A percentile compares a stretch with the other conserved stretches of the same genome.
These are phyloP conservation scores for Phaeotremella skinneri DNA, from an alignment of 768 basidiomycete genomes.

Conservation along the genomic window DNA sequence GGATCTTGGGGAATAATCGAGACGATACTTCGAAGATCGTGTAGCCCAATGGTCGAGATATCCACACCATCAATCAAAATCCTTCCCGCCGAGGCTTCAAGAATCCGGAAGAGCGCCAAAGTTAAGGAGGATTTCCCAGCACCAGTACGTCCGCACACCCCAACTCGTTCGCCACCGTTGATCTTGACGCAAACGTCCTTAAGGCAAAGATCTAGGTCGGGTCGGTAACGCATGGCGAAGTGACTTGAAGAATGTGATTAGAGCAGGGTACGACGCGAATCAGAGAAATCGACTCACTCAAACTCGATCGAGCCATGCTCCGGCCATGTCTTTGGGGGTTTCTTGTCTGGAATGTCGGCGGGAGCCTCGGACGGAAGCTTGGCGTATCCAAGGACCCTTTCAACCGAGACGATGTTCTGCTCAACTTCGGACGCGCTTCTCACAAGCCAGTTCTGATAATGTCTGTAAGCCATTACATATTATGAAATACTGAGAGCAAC, in stretches of 20 bases:
- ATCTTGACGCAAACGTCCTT: constrained; percentile 48
- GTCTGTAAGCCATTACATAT: not conserved
- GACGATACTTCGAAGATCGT: constrained; percentile 54
- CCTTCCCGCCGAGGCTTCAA: constrained; percentile 68
- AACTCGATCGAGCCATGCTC: constrained; percentile 47
- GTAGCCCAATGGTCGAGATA: constrained; percentile 55
- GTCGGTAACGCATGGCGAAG: constrained; percentile 50
- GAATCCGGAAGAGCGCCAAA: constrained; percentile 51
- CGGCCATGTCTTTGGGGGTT: constrained; percentile 41
- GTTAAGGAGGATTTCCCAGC: constrained; percentile 51
- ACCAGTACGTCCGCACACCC: constrained; percentile 49
- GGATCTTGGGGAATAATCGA: constrained; percentile 79
- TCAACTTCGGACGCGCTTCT: constrained; percentile 51
- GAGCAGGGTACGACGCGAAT: not conserved
- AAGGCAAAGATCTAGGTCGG: constrained; percentile 49
- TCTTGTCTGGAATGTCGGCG: constrained; percentile 43
- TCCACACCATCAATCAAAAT: constrained; percentile 86
- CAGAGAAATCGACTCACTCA: constrained; percentile 29
- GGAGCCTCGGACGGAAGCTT: constrained; percentile 47
- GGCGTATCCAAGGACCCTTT: constrained; percentile 49
- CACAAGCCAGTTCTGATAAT: constrained; percentile 49
- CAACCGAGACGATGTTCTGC: constrained; percentile 52
- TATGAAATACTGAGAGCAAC: constrained; percentile 30
- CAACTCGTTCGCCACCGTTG: constrained; percentile 49
- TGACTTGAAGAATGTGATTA: constrained; percentile 18